These are phyloP conservation scores for Coemansia sp. DNA, from an alignment of 371 early-diverging fungal species.

Conservation along the genomic window DNA sequence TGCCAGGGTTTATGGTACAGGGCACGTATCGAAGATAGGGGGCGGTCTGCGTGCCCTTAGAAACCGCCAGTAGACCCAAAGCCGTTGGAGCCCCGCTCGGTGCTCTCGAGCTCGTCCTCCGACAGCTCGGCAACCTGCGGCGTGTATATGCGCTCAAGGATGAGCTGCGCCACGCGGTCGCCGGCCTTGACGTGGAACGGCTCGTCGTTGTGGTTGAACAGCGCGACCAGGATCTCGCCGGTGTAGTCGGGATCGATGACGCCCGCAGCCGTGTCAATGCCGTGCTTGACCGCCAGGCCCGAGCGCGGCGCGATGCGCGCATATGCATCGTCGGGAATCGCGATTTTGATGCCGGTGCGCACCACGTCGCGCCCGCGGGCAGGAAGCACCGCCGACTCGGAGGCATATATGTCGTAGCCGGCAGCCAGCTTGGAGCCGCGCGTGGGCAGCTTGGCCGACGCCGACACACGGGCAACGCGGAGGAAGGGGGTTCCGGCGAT, in stretches of 20 bases:
- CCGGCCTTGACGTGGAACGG: conserved; percentile 82
- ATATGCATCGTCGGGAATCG: conserved; percentile 57
- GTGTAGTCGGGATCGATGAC: conserved; percentile 97
- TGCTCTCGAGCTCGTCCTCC: conserved; percentile 55
- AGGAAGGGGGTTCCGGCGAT: conserved; percentile 20
- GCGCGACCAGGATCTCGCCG: conserved; percentile 74
- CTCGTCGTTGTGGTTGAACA: conserved; percentile 87
- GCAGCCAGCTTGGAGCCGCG: conserved; percentile 84
- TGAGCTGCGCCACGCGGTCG: conserved; percentile 97
- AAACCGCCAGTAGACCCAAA: conserved; percentile 91
- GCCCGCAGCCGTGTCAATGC: conserved; percentile 94
- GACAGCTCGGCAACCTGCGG: conserved; percentile 80
- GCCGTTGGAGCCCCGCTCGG: conserved; percentile 83
- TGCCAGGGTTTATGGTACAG: no score
- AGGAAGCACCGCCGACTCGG: conserved; percentile 25
- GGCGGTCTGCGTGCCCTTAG: background rate
- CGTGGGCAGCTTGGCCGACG: conserved; percentile 74
- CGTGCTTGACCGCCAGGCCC: conserved; percentile 90
- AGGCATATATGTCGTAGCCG: conserved; percentile 96
- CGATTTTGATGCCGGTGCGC: conserved; percentile 42
- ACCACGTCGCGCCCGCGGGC: conserved; percentile 45
- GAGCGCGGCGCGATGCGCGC: conserved; percentile 95
- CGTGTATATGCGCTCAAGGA: conserved; percentile 83
- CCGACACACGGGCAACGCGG: conserved; percentile 52
- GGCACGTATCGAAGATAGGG: no score